Percentiles rank a stretch among this genome's conserved stretches.
Evolutionary conservation across 805 yeast genomes (phyloP).

Genomic region (Yamadazyma sp.): DNA sequence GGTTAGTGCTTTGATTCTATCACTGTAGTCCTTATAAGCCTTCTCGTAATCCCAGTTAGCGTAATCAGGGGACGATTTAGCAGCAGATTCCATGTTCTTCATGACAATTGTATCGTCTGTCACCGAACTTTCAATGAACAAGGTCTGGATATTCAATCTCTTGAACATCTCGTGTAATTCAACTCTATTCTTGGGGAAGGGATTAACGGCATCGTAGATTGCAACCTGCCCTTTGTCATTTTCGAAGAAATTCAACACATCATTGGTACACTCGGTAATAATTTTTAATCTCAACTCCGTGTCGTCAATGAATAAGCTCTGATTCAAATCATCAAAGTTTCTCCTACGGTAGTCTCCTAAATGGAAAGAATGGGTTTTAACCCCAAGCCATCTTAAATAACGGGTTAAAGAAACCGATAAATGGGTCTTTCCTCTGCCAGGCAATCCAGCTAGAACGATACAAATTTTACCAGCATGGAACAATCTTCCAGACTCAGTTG

Average conservation of each 20-base stretch:
- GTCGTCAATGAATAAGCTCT: conserved; percentile 41
- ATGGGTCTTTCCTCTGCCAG: conserved; percentile 95
- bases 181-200: conserved; percentile 64
- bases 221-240: conserved; percentile 90
- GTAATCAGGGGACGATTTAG: conserved; percentile 86
- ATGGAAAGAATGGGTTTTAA: conserved; percentile 86
- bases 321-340: conserved; percentile 47
- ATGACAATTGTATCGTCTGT: conserved; percentile 68
- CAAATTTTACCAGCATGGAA: conserved; percentile 95
- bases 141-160: conserved; percentile 63
- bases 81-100: conserved; percentile 75
- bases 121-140: conserved; percentile 86
- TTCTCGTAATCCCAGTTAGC: conserved; percentile 66
- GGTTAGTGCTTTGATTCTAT: conserved; percentile 65
- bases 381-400: conserved; percentile 95
- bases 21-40: conserved; percentile 76
- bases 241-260: conserved; percentile 68
- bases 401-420: conserved; percentile 88
- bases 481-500: conserved; percentile 87
- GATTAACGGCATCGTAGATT: conserved; percentile 93
- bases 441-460: conserved; percentile 85
- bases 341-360: conserved; percentile 84
- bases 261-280: conserved; percentile 62
- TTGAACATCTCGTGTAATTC: conserved; percentile 56
- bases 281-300: conserved; percentile 59